phyloP scores from a whole-genome alignment of 495 filamentous ascomycete genomes.

The Hypomontagnella submonticulosa region DNA sequence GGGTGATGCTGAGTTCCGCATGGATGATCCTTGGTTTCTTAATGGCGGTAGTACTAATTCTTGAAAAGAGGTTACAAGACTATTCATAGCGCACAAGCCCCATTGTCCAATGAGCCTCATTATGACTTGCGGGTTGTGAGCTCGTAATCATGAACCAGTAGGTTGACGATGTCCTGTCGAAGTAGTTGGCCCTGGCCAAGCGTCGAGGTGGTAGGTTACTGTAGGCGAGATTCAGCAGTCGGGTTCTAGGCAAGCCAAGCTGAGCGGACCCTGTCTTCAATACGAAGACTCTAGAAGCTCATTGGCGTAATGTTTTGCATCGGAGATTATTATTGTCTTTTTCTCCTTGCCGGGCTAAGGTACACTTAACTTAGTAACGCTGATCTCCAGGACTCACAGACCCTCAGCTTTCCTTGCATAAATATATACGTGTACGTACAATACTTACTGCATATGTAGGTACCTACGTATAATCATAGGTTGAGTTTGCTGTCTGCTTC shows the following conservation, averaged over 20 bases:
- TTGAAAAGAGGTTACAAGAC: neutral
- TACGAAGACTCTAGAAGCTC: conserved; percentile 27
- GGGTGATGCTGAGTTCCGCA: conserved; percentile 3
- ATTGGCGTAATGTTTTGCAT: conserved; percentile 36
- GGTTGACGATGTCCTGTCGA: conserved; percentile 7
- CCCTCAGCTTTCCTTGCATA: conserved; percentile 23
- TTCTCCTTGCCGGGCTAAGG: conserved; percentile 28
- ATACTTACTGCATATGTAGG: neutral
- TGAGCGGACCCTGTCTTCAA: conserved; percentile 13
- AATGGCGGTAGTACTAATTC: neutral
- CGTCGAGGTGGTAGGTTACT: conserved; percentile 1
- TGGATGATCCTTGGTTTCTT: conserved; percentile 24
- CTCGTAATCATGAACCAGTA: conserved; percentile 11
- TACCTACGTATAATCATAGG: neutral
- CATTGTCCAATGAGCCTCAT: conserved; percentile 1
- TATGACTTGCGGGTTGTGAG: conserved; percentile 1
- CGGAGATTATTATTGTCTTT: conserved; percentile 32
- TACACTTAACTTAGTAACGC: too few species aligned
- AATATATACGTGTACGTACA: conserved; percentile 6
- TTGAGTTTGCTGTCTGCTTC: neutral
- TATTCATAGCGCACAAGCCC: neutral
- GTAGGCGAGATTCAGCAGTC: conserved; percentile 6
- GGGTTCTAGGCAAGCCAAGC: conserved; percentile 6
- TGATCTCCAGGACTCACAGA: conserved; percentile 20
- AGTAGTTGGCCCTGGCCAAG: conserved; percentile 1